Percentiles rank a stretch among this genome's conserved stretches.
Conservation (phyloP, 73 alveolate genomes). For the Vitrella brassicaformis region DNA sequence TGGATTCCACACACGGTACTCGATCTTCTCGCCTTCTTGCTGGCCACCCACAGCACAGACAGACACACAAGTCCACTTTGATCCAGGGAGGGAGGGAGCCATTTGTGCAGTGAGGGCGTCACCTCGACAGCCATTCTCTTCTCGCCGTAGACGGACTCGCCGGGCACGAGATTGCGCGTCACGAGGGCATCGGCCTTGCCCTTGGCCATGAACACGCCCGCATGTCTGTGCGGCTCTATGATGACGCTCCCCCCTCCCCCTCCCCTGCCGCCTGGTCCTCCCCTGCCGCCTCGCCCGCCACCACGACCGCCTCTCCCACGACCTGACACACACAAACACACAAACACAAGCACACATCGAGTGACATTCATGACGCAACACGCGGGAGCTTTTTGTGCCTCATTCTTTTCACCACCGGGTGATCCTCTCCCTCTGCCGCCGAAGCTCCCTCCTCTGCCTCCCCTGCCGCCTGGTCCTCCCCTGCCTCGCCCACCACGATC, state of each 20-base stretch:
- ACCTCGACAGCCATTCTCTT: conserved; percentile 73
- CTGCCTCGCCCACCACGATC: neutral
- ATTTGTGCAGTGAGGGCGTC: neutral
- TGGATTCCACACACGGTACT: conserved; percentile 98
- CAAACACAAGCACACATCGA: too few species aligned
- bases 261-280: neutral
- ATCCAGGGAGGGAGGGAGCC: neutral
- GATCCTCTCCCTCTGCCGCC: too few species aligned
- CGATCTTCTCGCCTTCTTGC: conserved; percentile 64
- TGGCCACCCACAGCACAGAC: neutral
- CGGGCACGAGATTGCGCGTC: conserved; percentile 84
- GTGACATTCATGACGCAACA: too few species aligned
- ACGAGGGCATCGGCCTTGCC: conserved; percentile 75
- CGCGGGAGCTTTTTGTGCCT: too few species aligned
- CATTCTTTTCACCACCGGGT: too few species aligned
- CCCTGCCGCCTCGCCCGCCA: neutral
- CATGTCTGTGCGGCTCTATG: conserved; percentile 4
- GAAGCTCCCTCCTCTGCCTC: too few species aligned
- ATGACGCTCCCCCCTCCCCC: neutral
- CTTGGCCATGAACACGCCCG: conserved; percentile 34
- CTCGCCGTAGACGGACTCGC: conserved; percentile 84
- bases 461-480: neutral
- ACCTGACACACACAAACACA: too few species aligned
- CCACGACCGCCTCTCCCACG: neutral
- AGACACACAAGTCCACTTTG: too few species aligned